Percentiles rank a stretch among this genome's conserved stretches.
These are phyloP conservation scores for Aeminium ludgeri DNA, from an alignment of 495 filamentous ascomycete species.

Conservation along the genomic window DNA sequence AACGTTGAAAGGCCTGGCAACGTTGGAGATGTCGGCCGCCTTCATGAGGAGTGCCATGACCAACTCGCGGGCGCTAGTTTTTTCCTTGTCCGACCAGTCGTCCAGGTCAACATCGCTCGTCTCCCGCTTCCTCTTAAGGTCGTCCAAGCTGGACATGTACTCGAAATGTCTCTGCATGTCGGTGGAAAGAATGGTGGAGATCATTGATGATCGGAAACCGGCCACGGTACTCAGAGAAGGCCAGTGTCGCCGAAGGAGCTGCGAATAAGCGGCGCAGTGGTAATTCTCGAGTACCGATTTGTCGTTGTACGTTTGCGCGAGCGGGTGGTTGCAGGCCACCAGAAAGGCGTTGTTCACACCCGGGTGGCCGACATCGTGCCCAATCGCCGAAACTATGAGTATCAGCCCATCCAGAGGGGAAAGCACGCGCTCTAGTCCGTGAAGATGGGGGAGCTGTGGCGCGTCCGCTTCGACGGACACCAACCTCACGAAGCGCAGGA, in stretches of 20 bases:
- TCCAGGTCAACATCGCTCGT: slow-evolving; percentile 40
- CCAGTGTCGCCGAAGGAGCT: slow-evolving; percentile 89
- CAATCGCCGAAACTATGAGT: slow-evolving; percentile 82
- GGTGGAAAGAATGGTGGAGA: slow-evolving; percentile 86
- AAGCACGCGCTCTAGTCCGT: slow-evolving; percentile 55
- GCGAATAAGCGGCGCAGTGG: slow-evolving; percentile 92
- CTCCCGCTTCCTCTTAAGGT: slow-evolving; percentile 57
- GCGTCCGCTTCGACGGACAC: slow-evolving; percentile 43
- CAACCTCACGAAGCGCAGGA: slow-evolving; percentile 66
- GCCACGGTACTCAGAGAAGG: slow-evolving; percentile 56
- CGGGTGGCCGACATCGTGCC: slow-evolving; percentile 93
- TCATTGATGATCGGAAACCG: slow-evolving; percentile 73
- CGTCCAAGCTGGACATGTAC: slow-evolving; percentile 72
- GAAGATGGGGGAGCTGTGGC: slow-evolving; percentile 20
- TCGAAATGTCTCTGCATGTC: slow-evolving; percentile 96
- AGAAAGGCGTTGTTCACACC: slow-evolving; percentile 97
- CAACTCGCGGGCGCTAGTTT: slow-evolving; percentile 58
- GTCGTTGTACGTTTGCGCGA: slow-evolving; percentile 97
- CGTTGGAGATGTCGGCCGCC: slow-evolving; percentile 97
- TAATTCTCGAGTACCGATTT: slow-evolving; percentile 93
- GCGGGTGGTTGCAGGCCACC: slow-evolving; percentile 75
- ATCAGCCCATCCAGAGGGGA: slow-evolving; percentile 75
- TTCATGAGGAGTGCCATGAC: slow-evolving; percentile 85
- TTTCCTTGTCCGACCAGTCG: slow-evolving; percentile 53
- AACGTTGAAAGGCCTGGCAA: slow-evolving; percentile 61